Evolutionary conservation across 208 protist genomes (phyloP), one percentile per base, ranked within the genome.

Genomic region (Leishmania guyanensis): DNA sequence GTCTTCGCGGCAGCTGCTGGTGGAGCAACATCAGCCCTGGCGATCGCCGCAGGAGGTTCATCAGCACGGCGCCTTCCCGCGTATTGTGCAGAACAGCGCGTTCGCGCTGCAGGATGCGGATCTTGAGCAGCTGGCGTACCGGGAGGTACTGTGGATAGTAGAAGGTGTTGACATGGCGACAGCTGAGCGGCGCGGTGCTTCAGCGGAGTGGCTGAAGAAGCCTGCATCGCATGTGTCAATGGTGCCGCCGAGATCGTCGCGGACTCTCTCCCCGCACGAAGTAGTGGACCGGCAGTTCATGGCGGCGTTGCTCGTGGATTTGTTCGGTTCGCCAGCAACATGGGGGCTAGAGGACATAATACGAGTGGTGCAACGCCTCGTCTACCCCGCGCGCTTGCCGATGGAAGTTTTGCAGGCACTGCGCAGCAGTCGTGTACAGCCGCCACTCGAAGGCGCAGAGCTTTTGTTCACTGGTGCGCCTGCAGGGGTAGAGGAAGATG

Each of bases 61-160:
- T 60, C 22, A 50, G 36, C 85, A 88, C 75, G 20, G 17, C 26
- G 5, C 36, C 53, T 87, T 87, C 33, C 84, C 84, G 1, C 43
- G 76, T 14, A 22, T 75, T 1, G 84, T 87, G 50, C 79, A 62
- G 48, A 70, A 50, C 12, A 87, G 84, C 71, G 71, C 78, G 39
- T 87, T 81, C 69, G 79, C 77, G 20, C 33, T 9, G 58, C 84
- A 87, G 20, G 33, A 76, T n/a, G 50, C 51, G 46, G 46, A 48
- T 26, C 66, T 87, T 50, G 84, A 76, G 65, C 39, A 73, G 77
- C 22, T 85, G 71, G 81, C 39, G 53, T 78, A 48, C 46, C 58
- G 71, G 22, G 81, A 85, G 53, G 53, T 64, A 26, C 20, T 81
- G 56, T 77, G 70, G 77, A 64, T 85, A 20, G 68, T 74, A 14